Base-by-base conservation (phyloP, 75 land plant species). In the Isoetes taiwanensis region DNA sequence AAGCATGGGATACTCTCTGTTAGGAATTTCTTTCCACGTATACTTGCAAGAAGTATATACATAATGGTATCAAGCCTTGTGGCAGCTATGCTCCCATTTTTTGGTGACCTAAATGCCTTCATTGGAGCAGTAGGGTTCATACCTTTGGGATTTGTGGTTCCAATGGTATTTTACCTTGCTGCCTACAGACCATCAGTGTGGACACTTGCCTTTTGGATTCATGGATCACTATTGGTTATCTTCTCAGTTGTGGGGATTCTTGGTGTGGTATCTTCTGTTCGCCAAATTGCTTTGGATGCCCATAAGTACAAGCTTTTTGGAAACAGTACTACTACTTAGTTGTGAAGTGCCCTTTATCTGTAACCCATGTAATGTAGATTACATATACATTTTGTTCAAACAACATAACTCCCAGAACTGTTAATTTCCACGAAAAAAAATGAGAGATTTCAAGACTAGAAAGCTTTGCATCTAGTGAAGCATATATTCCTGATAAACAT, bases 11-110 rank as follows among this genome's bases (percentile, higher is more conserved):
- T 57, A 55, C 82, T 80, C 58, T 73, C 91, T 0, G 52, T 64
- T 59, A 71, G 97, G 52, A 90, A 90, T 62, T 64, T 86, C 10
- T 55, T 90, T 16, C 93, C 97, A 0, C 68, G 97, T 46, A 28
- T 90, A 1, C 31, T 75, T 0, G 60, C 86, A 16, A 54, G 97
- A 20, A 41, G 79, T 5, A 6, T 75, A 1, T 90, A 77, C 63
- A 64, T 90, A 61, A 46, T 59, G 20, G 38, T 80, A 12, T 81
- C 87, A 32, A 78, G 80, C 0, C 70, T 83, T 31, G 28, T 91
- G 16, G 84, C 93, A 25, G 88, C 97, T 4, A 84, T 88, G 78
- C 58, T 91, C 8, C 97, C 97, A 0, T 91, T 91, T 72, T 91
- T 91, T 66, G 94, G 95, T 14, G 97, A 91, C 69, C 78, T 91